Evolutionary conservation across 2,329 filamentous ascomycete species (phyloP).

Genomic region (Microdochium bolleyi): DNA sequence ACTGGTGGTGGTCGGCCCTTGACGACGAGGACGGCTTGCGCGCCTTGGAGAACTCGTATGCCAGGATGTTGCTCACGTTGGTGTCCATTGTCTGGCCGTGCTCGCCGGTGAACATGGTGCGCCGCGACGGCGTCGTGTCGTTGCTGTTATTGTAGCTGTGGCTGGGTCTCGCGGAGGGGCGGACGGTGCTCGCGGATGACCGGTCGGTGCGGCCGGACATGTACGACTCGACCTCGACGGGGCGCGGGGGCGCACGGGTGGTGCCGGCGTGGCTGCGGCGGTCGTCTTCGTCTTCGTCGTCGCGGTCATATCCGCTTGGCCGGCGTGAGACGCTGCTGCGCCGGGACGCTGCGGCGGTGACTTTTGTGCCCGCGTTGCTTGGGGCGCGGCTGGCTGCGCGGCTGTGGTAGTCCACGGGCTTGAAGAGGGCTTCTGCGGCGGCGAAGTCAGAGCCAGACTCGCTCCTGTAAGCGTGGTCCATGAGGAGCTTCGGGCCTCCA

Average conservation of each 20-base stretch:
- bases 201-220: slow-evolving; percentile 33
- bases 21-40: neutral
- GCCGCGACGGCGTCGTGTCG: neutral
- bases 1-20: too few relatives aligned
- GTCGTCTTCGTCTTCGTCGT: slow-evolving; percentile 6
- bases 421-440: neutral
- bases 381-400: neutral
- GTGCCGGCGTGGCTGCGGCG: slow-evolving; percentile 17
- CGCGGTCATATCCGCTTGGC: neutral
- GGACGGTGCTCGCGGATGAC: slow-evolving; percentile 23
- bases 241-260: slow-evolving; percentile 16
- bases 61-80: neutral
- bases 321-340: neutral
- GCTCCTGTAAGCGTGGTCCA: slow-evolving; percentile 11
- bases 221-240: slow-evolving; percentile 32
- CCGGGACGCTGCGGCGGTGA: neutral
- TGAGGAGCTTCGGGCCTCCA: slow-evolving; percentile 13
- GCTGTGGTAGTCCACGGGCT: neutral
- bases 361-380: neutral
- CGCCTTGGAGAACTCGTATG: neutral
- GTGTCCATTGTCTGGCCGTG: neutral
- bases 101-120: neutral
- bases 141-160: neutral
- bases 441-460: slow-evolving; percentile 3
- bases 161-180: slow-evolving; percentile 8